Conservation (phyloP, 257 asterid genomes). For the Solanum etuberosum region DNA sequence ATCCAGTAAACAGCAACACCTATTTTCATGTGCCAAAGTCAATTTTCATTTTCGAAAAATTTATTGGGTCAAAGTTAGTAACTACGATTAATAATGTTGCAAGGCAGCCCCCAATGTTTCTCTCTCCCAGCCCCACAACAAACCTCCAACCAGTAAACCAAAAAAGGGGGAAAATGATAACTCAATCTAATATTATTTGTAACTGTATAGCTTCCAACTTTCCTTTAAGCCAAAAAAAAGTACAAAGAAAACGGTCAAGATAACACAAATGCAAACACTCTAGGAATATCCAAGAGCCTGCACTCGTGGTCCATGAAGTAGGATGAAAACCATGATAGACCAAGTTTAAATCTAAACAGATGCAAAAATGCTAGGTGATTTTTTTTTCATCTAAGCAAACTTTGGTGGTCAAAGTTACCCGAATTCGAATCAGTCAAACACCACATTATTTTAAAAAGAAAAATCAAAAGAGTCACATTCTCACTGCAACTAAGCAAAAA, state of each 20-base stretch:
- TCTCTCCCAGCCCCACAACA: not conserved
- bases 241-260: not conserved
- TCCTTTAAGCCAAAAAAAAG: not conserved
- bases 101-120: not conserved
- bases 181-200: not conserved
- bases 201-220: not conserved
- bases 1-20: not conserved
- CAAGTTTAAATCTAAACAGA: not conserved
- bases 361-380: not conserved
- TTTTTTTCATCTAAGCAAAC: not conserved
- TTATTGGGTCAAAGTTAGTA: slow-evolving; percentile 1
- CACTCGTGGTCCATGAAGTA: not conserved
- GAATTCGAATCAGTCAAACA: not conserved
- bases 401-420: not conserved
- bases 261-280: not conserved
- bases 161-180: not conserved
- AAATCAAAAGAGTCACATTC: not conserved
- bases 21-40: not conserved
- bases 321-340: not conserved
- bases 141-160: not conserved
- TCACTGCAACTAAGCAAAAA: not conserved
- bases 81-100: slow-evolving; percentile 8
- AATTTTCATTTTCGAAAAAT: not conserved
- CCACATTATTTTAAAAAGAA: not conserved
- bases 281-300: not conserved